Base-by-base conservation (phyloP, 176 grass and related monocot species). In the Raddia distichophylla region DNA sequence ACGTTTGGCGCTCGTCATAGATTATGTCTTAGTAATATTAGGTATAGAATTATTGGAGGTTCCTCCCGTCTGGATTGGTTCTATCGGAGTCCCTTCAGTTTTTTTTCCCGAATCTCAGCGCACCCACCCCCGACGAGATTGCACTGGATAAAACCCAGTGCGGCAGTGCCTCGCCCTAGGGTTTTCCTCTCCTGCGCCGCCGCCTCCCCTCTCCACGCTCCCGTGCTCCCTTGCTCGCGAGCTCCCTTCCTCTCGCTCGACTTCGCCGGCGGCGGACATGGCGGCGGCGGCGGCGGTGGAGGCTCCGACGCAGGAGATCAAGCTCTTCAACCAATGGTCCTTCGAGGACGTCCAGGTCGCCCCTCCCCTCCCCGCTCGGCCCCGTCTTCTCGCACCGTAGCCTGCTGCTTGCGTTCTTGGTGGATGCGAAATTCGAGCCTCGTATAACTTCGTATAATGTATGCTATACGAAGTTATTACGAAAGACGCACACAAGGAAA, bases 291-390 rank as follows among this genome's bases (percentile, higher is more conserved):
- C 73, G 52, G 82, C 4, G 12, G 73, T 60, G 22, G 82, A 84
- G 53, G 19, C 37, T 37, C 82, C 56, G 63, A 57, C 32, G 42
- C 69, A 74, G 69, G 63, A 69, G 40, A 54, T 84, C 42, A 84
- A 84, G 73, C 82, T 84, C 53, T 84, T 84, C 73, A 37, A 48
- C 82, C 53, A 52, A 17, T 84, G 82, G 82, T 48, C 62, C 53
- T 84, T 84, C 53, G 82, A 69, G 11, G 82, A 76, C 42, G 73
- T 84, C 22, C 82, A 84, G 73, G 82, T 75, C 11, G 27, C 27
- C 19, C 51, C 8, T 9, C 12, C n/a, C 34, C 1, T 9, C 52
- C 50, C 52, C 15, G 13, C 50, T 47, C 10, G 34, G 8, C 5
- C 20, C 8, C 18, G 15, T 14, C 1, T 16, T n/a, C 27, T 17